Base-by-base conservation (phyloP, 805 yeast species). In the Dipodascopsis tothii region DNA sequence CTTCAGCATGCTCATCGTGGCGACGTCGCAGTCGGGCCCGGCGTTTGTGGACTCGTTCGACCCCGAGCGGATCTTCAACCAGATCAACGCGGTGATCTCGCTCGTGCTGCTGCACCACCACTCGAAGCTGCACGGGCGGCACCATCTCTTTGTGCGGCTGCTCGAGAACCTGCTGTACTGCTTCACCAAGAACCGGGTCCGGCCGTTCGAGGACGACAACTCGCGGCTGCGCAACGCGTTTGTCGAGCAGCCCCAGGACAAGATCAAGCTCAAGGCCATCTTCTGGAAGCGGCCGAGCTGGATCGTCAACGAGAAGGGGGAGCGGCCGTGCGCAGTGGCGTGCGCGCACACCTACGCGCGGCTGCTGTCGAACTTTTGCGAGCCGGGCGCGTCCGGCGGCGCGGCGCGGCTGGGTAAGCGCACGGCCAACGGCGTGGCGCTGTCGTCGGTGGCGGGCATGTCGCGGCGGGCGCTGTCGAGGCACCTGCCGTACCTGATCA, bases 51-150 rank as follows among this genome's bases (percentile, higher is more conserved):
- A 52, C 17, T 43, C 43, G 0, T 39, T 47, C 9, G 46, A 32
- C 1, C 33, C 56, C 14, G 62, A 61, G 34, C 64, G 60, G 1
- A 39, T 67, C 2, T 79, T 68, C 55, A 43, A 62, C 2, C 48
- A 57, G 3, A 51, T 74, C 3, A 67, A 77, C 4, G 74, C 73
- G 42, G 63, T 77, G 0, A 54, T 82, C 21, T 79, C 95, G 0
- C 71, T 73, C 30, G 63, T 84, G 2, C 60, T 88, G 5, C 64
- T 85, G 21, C 72, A 72, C 56, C 92, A 85, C 55, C 72, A 96
- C 41, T 75, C 68, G 57, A 74, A 86, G 56, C 64, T 88, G 17
- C 69, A 80, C 0, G 77, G 80, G 30, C 76, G 96, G 58, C 79
- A 84, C 56, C 94, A 86, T 59, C 56, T 87, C 36, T 52, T 86